Base-by-base conservation (phyloP, 2,329 filamentous ascomycete genomes). In the Talaromyces sp. region DNA sequence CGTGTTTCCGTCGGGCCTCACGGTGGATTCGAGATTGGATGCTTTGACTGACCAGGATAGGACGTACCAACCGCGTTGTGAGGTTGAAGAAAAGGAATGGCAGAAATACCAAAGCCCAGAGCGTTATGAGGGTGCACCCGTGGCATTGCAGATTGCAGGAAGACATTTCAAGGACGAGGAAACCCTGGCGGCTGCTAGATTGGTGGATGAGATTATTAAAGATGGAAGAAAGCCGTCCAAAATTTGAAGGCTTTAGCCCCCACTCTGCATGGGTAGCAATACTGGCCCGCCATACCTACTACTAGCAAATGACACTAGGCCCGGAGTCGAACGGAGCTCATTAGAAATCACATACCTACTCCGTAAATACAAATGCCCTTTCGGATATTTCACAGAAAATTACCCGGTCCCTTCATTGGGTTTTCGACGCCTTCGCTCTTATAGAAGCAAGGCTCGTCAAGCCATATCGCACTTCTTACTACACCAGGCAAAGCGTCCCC, bases 111-210 rank as follows among this genome's bases (percentile, higher is more conserved):
- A 57, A 5, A 51, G 56, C 5, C 66, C 69, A 1, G 62, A 65
- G 49, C 54, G 61, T n/a, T 74, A 69, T 49, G 67, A 74, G 30
- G 69, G 69, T 0, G 68, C 80, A 6, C 80, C 81, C 0, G 73
- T 84, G 9, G 76, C 75, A 0, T 56, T 85, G 16, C 81, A 84
- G 62, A 68, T 84, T 30, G 68, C 81, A 2, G 78, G 78, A 1
- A 69, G 75, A 3, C 75, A 73, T 43, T 74, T 80, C n/a, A 77
- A 81, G 47, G 82, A 84, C 52, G 82, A 85, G 60, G 82, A 78
- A 62, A 70, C 67, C 1, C 36, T 73, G 36, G 70, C 69, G 16
- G 68, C 68, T 1, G 67, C 66, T 3, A 66, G 60, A 47, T 29
- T 70, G 46, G 52, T 70, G 1, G 56, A 63, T 37, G 57, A 47